Evolutionary conservation across 106 monocot genomes (phyloP).

Genomic region (Dendrobium catenatum): DNA sequence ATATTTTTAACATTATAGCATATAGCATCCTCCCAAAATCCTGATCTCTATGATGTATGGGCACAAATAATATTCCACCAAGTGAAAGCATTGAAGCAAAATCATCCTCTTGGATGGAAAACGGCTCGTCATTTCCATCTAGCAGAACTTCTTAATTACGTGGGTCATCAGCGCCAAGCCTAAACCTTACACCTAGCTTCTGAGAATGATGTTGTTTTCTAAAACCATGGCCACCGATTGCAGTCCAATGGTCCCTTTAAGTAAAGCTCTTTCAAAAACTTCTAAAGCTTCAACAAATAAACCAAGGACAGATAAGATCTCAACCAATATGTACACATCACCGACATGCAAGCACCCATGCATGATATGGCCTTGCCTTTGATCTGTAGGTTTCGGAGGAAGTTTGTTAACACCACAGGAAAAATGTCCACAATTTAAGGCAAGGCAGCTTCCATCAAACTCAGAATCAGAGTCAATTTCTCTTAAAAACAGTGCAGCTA

Average conservation of each 20-base stretch:
- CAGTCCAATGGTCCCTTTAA: slow-evolving; percentile 51
- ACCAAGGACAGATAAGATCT: slow-evolving; percentile 62
- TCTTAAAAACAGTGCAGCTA: slow-evolving; percentile 64
- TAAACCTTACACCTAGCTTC: slow-evolving; percentile 27
- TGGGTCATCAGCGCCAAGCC: slow-evolving; percentile 28
- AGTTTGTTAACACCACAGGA: slow-evolving; percentile 33
- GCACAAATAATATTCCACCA: slow-evolving; percentile 73
- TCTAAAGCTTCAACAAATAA: slow-evolving; percentile 77
- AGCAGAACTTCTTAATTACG: slow-evolving; percentile 20
- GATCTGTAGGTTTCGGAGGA: slow-evolving; percentile 34
- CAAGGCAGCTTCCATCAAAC: slow-evolving; percentile 38
- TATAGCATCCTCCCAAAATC: slow-evolving; percentile 89
- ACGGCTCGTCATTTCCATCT: slow-evolving; percentile 31
- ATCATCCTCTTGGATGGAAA: slow-evolving; percentile 58
- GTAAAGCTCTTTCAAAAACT: slow-evolving; percentile 62
- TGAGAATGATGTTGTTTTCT: slow-evolving; percentile 68
- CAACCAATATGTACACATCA: slow-evolving; percentile 76
- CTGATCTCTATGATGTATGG: slow-evolving; percentile 50
- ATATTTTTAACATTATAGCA: slow-evolving; percentile 86
- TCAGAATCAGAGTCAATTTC: slow-evolving; percentile 80
- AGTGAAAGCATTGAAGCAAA: slow-evolving; percentile 55
- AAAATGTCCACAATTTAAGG: slow-evolving; percentile 27
- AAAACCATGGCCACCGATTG: slow-evolving; percentile 69
- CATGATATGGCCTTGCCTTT: slow-evolving; percentile 35
- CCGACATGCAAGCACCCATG: slow-evolving; percentile 45